phyloP scores from a whole-genome alignment of 139 green algal species.

The Ettlia oleoabundans region DNA sequence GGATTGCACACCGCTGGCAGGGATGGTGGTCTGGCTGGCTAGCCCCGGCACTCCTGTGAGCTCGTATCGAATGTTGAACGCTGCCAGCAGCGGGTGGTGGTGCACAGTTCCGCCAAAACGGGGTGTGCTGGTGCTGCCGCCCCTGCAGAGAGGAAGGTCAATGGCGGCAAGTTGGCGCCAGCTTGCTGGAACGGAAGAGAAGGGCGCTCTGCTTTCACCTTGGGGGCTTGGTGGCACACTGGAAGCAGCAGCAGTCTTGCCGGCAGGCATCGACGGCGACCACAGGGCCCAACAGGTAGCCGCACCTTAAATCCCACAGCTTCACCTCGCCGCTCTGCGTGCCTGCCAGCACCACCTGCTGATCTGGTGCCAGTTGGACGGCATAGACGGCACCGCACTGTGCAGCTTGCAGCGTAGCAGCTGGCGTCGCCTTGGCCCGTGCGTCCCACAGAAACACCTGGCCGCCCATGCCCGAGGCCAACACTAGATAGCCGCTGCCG shows the following conservation, averaged over 20 bases:
- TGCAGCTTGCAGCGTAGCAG: not conserved
- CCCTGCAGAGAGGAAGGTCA: too few species aligned
- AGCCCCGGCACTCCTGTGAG: conserved; percentile 38
- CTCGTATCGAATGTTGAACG: conserved; percentile 18
- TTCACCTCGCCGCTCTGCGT: conserved; percentile 39
- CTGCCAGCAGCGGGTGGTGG: conserved; percentile 42
- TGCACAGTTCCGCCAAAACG: conserved; percentile 40
- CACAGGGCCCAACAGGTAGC: too few species aligned
- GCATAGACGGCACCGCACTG: conserved; percentile 10
- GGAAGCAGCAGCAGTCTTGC: too few species aligned
- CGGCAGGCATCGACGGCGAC: too few species aligned
- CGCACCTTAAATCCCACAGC: conserved; percentile 45
- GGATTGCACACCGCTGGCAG: conserved; percentile 28
- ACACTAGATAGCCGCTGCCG: not conserved
- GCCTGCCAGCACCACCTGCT: conserved; percentile 33
- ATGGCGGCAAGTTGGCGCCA: too few species aligned
- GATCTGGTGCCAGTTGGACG: not conserved
- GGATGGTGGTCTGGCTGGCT: conserved; percentile 31
- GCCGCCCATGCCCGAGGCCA: conserved; percentile 8
- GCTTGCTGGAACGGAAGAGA: too few species aligned
- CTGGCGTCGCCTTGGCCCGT: not conserved
- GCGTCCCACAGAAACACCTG: conserved; percentile 38
- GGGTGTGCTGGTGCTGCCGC: conserved; percentile 21
- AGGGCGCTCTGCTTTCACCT: too few species aligned
- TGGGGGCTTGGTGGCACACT: too few species aligned